Conservation (phyloP, 805 yeast species). For the Millerago galiae region DNA sequence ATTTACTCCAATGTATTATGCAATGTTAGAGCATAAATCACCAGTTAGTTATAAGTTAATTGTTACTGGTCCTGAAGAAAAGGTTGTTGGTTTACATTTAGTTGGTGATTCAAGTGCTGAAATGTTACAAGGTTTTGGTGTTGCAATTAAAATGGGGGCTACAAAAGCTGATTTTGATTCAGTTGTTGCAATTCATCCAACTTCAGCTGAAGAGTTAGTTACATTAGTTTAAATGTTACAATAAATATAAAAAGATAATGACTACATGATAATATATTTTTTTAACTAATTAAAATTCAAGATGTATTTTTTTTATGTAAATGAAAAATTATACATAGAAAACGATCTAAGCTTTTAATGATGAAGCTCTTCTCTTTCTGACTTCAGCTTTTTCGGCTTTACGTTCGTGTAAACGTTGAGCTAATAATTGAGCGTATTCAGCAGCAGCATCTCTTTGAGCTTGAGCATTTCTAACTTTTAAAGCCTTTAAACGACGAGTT, state of each 20-base stretch:
- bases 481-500: slow-evolving; percentile 93
- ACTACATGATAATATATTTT: neutral
- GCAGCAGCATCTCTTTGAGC: slow-evolving; percentile 99
- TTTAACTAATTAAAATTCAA: slow-evolving; percentile 7
- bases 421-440: slow-evolving; percentile 98
- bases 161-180: slow-evolving; percentile 92
- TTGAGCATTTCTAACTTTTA: slow-evolving; percentile 95
- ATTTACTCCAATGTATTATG: slow-evolving; percentile 90
- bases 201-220: slow-evolving; percentile 95
- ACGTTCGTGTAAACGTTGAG: slow-evolving; percentile 96
- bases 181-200: slow-evolving; percentile 98
- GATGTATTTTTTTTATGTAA: slow-evolving; percentile 7
- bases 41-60: slow-evolving; percentile 86
- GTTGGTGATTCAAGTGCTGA: slow-evolving; percentile 91
- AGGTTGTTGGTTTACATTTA: slow-evolving; percentile 91
- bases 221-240: slow-evolving; percentile 37
- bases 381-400: slow-evolving; percentile 98
- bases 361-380: slow-evolving; percentile 99
- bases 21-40: slow-evolving; percentile 70
- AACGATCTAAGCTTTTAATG: slow-evolving; percentile 71
- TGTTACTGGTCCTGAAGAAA: slow-evolving; percentile 74
- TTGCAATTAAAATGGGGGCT: slow-evolving; percentile 98
- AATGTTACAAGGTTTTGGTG: slow-evolving; percentile 97
- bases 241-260: neutral
- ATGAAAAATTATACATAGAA: slow-evolving; percentile 1